A percentile compares a stretch with the other conserved stretches of the same genome.
Evolutionary conservation across 2,329 filamentous ascomycete species (phyloP).

Genomic region (Clonostachys byssicola): DNA sequence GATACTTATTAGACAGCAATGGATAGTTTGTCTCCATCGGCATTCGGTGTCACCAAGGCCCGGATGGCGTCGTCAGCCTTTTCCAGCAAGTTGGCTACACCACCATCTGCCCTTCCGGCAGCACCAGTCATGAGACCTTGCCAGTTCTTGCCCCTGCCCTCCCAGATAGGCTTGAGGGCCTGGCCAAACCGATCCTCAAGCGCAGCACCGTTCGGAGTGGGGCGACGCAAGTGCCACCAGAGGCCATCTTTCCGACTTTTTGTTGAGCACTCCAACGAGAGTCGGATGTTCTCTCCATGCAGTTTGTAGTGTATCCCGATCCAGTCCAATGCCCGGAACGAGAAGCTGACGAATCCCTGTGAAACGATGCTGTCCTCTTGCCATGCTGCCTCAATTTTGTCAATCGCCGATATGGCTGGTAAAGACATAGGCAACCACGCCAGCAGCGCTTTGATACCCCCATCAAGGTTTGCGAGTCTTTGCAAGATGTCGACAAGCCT

Average conservation of each 20-base stretch:
- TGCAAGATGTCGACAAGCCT: constrained; percentile 57
- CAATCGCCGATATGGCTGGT: constrained; percentile 58
- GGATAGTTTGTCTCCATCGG: too few species aligned
- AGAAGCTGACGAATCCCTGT: constrained; percentile 44
- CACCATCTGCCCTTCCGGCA: constrained; percentile 30
- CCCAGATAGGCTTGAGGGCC: constrained; percentile 4
- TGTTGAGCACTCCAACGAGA: constrained; percentile 50
- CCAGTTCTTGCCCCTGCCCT: constrained; percentile 36
- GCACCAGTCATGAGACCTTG: constrained; percentile 41
- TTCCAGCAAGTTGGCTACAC: constrained; percentile 41
- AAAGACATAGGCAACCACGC: constrained; percentile 56
- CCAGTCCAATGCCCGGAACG: constrained; percentile 52
- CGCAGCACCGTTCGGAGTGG: neutral
- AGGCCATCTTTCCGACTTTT: constrained; percentile 39
- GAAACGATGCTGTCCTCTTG: constrained; percentile 30
- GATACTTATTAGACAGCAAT: too few species aligned
- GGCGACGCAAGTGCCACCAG: constrained; percentile 46
- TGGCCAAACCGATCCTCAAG: constrained; percentile 2
- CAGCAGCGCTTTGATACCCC: constrained; percentile 47
- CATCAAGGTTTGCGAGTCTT: constrained; percentile 50
- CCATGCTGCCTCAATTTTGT: constrained; percentile 55
- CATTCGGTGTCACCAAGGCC: constrained; percentile 9
- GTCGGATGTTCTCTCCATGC: constrained; percentile 13
- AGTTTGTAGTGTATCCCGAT: constrained; percentile 51
- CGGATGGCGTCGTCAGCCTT: constrained; percentile 42